Evolutionary conservation across 805 yeast genomes (phyloP).

Genomic region (Hagleromyces aurorensis): DNA sequence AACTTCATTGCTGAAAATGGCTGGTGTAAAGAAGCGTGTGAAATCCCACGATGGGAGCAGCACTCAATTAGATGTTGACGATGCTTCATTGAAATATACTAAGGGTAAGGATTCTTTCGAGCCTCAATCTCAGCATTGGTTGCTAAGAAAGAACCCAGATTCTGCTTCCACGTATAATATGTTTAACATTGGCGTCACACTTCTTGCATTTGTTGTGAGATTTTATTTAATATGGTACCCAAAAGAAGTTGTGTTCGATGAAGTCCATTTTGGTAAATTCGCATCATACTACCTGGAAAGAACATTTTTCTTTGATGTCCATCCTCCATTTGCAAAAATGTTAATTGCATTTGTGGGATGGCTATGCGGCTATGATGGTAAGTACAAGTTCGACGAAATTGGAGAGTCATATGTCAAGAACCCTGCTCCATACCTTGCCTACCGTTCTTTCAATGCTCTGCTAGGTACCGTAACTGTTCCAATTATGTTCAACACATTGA

Average conservation of each 20-base stretch:
- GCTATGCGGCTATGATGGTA: slow-evolving; percentile 84
- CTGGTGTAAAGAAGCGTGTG: slow-evolving; percentile 5
- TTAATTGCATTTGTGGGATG: slow-evolving; percentile 87
- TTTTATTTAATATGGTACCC: slow-evolving; percentile 59
- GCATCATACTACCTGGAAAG: slow-evolving; percentile 81
- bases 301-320: slow-evolving; percentile 91
- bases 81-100: slow-evolving; percentile 21
- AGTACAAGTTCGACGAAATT: slow-evolving; percentile 82
- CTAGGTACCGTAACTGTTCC: slow-evolving; percentile 81
- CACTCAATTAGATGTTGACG: slow-evolving; percentile 23
- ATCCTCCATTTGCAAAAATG: slow-evolving; percentile 96
- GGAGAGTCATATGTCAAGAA: slow-evolving; percentile 75
- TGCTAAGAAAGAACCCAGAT: slow-evolving; percentile 21
- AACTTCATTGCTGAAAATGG: slow-evolving; percentile 2
- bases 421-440: slow-evolving; percentile 80
- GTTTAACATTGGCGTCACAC: too few relatives aligned
- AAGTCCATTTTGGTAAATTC: slow-evolving; percentile 81
- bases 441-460: slow-evolving; percentile 71
- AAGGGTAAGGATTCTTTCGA: too few relatives aligned
- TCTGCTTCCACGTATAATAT: too few relatives aligned
- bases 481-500: slow-evolving; percentile 72
- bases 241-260: slow-evolving; percentile 74
- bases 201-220: slow-evolving; percentile 57
- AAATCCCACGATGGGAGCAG: slow-evolving; percentile 2
- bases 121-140: too few relatives aligned